Percentiles rank a stretch among this genome's conserved stretches.
Evolutionary conservation across 495 filamentous ascomycete genomes (phyloP).

Genomic region (Aspergillus mulundensis): DNA sequence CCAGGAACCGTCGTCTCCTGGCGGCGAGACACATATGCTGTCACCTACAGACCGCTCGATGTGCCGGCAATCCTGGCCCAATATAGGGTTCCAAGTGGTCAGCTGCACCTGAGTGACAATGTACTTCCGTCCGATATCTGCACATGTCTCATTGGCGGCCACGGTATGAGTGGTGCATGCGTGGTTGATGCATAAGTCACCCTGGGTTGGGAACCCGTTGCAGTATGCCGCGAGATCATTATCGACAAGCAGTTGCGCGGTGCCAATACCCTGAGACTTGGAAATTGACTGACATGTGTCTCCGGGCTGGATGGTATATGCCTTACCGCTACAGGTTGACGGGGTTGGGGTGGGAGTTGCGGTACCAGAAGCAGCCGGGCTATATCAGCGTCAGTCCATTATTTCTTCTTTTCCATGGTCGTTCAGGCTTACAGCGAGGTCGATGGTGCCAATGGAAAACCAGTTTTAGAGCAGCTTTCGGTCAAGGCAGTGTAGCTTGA

Average conservation of each 20-base stretch:
- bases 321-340: not conserved
- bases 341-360: not conserved
- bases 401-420: too few relatives aligned
- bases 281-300: constrained; percentile 1
- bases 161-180: not conserved
- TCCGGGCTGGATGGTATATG: constrained; percentile 2
- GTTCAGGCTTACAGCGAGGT: too few relatives aligned
- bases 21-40: constrained; percentile 1
- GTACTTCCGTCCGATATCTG: constrained; percentile 16
- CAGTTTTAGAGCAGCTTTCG: constrained; percentile 1
- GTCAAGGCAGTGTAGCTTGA: not conserved
- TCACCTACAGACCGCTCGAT: constrained; percentile 3
- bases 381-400: too few relatives aligned
- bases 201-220: not conserved
- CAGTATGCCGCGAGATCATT: constrained; percentile 3
- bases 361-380: too few relatives aligned
- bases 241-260: not conserved
- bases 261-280: not conserved
- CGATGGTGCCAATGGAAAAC: not conserved
- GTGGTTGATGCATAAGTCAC: not conserved
- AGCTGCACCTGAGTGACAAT: constrained; percentile 19
- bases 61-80: constrained; percentile 9
- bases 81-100: constrained; percentile 14
- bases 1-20: not conserved
- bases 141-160: constrained; percentile 19